Percentiles rank a stretch among this genome's conserved stretches.
phyloP scores from a whole-genome alignment of 306 rosid genomes.

The apple (Malus domestica) region DNA sequence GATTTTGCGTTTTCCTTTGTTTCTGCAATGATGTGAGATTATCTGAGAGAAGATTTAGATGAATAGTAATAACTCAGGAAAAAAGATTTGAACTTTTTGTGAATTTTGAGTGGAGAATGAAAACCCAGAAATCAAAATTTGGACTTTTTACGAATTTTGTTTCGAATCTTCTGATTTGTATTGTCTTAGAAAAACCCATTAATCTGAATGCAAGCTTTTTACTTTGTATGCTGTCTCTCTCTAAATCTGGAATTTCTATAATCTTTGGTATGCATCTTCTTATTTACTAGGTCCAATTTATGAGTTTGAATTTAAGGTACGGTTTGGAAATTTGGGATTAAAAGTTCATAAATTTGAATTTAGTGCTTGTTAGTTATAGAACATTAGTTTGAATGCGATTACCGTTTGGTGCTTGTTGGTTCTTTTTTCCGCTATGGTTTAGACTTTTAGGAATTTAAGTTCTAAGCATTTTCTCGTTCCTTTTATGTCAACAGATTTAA shows the following conservation, averaged over 20 bases:
- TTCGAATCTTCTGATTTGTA: not conserved
- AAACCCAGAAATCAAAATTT: not conserved
- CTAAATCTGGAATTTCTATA: not conserved
- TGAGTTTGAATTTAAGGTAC: not conserved
- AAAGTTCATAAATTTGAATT: not conserved
- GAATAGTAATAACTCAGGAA: not conserved
- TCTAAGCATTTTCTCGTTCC: no score
- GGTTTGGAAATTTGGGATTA: no score
- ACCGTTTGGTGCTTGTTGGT: no score
- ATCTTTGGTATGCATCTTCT: not conserved
- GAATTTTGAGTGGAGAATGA: not conserved
- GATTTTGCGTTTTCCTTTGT: not conserved
- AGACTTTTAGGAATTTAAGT: no score
- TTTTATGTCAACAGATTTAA: not conserved
- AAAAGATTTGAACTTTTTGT: not conserved
- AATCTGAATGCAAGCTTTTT: not conserved
- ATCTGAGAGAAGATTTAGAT: not conserved
- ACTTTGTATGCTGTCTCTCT: not conserved
- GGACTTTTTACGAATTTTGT: not conserved
- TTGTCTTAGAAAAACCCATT: not conserved
- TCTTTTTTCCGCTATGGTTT: no score
- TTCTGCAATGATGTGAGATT: not conserved
- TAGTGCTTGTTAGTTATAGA: no score
- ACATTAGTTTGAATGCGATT: no score
- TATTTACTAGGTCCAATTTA: not conserved